phyloP scores from a whole-genome alignment of 352 stramenopile species.

The Pythium biforme region DNA sequence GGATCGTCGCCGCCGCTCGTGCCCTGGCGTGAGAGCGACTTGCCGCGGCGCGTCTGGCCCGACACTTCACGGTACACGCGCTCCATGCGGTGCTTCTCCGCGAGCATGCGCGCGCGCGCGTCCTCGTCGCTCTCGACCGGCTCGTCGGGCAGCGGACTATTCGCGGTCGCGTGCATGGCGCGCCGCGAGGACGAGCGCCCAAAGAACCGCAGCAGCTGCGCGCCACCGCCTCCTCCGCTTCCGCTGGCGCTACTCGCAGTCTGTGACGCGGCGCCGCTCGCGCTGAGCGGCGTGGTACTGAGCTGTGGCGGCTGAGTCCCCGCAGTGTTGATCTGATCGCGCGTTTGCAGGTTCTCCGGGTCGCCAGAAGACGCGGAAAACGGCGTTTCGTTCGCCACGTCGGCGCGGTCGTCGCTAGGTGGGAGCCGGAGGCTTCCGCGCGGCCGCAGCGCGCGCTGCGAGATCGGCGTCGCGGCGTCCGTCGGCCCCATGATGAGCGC shows the following conservation, averaged over 20 bases:
- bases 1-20: slow-evolving; percentile 21
- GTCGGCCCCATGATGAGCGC: neutral
- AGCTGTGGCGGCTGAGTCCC: neutral
- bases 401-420: neutral
- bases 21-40: slow-evolving; percentile 15
- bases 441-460: slow-evolving; percentile 2
- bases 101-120: slow-evolving; percentile 4
- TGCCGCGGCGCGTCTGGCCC: slow-evolving; percentile 32
- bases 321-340: neutral
- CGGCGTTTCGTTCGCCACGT: slow-evolving; percentile 8
- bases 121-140: slow-evolving; percentile 7
- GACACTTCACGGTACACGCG: slow-evolving; percentile 52
- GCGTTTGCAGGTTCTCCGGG: slow-evolving; percentile 3
- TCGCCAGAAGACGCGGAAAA: slow-evolving; percentile 1
- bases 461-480: slow-evolving; percentile 6
- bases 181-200: slow-evolving; percentile 5
- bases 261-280: neutral
- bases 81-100: slow-evolving; percentile 48
- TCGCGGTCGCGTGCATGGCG: neutral
- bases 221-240: too few relatives aligned
- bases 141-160: neutral
- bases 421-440: neutral
- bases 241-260: neutral
- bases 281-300: neutral
- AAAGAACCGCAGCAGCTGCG: slow-evolving; percentile 32